Evolutionary conservation across 371 early-diverging fungal genomes (phyloP).

Genomic region (Mortierella sp.): DNA sequence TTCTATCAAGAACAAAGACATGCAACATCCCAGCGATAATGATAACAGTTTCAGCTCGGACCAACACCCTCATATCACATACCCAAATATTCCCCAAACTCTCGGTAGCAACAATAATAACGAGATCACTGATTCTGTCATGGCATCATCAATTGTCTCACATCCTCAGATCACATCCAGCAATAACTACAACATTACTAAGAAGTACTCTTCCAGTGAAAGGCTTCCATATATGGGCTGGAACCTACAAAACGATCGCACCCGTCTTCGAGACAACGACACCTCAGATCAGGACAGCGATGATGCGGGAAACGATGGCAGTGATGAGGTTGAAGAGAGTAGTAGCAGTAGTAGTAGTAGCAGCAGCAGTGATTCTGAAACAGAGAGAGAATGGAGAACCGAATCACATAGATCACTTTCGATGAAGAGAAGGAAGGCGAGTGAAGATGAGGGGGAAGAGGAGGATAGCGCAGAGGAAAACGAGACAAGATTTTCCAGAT

Average conservation of each 20-base stretch:
- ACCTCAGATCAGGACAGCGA: conserved; percentile 18
- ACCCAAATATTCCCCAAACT: conserved; percentile 14
- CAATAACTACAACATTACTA: not conserved
- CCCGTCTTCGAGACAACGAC: not conserved
- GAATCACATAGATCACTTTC: conserved; percentile 19
- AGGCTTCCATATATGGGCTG: not conserved
- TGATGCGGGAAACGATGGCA: conserved; percentile 2
- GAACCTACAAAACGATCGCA: not conserved
- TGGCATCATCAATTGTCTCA: not conserved
- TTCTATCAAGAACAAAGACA: conserved; percentile 7
- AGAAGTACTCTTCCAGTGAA: not conserved
- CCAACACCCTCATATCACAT: conserved; percentile 43
- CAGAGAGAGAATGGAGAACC: conserved; percentile 7
- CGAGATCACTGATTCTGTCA: not conserved
- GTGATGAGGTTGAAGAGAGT: conserved; percentile 1
- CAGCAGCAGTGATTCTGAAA: conserved; percentile 12
- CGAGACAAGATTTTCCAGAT: not conserved
- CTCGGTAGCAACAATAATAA: not conserved
- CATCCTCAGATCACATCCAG: not conserved
- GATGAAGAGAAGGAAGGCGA: conserved; percentile 37
- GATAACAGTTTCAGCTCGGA: not conserved
- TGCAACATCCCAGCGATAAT: not conserved
- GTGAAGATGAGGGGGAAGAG: conserved; percentile 28
- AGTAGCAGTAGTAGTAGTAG: not conserved
- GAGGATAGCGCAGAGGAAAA: not conserved